phyloP scores from a whole-genome alignment of 164 flowering plant species.

The Stephania yunnanensis region DNA sequence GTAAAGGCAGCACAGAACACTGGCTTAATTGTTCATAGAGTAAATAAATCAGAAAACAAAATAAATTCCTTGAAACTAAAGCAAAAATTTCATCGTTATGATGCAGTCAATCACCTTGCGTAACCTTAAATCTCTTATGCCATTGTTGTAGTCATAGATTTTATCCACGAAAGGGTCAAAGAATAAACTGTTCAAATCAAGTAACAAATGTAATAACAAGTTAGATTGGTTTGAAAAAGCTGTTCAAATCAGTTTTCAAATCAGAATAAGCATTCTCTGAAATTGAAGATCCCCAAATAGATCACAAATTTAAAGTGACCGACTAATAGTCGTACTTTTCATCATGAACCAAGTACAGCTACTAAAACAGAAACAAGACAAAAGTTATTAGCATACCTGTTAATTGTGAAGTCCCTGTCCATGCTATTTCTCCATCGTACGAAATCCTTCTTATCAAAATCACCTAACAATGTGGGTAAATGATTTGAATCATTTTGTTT shows the following conservation, averaged over 20 bases:
- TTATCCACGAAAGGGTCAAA: slow-evolving; percentile 58
- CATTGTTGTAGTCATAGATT: slow-evolving; percentile 72
- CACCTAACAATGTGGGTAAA: slow-evolving; percentile 29
- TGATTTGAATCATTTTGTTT: slow-evolving; percentile 24
- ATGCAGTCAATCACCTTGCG: slow-evolving; percentile 44
- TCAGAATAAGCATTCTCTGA: neutral
- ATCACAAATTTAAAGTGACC: neutral
- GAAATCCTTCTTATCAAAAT: slow-evolving; percentile 41
- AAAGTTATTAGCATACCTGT: slow-evolving; percentile 41
- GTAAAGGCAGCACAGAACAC: slow-evolving; percentile 8
- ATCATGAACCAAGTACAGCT: neutral
- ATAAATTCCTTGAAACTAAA: neutral
- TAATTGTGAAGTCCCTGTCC: slow-evolving; percentile 83
- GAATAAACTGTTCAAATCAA: slow-evolving; percentile 64
- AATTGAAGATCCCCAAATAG: neutral
- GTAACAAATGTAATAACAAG: slow-evolving; percentile 7
- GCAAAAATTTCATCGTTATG: neutral
- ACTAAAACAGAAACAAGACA: neutral
- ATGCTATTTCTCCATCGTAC: slow-evolving; percentile 60
- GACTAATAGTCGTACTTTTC: neutral
- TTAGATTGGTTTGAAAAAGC: slow-evolving; percentile 14
- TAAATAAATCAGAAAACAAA: slow-evolving; percentile 1
- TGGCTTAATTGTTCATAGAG: neutral
- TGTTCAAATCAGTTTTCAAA: neutral
- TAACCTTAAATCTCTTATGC: slow-evolving; percentile 56